Base-by-base conservation (phyloP, 331 rosid species). In the Quercus tomentella region DNA sequence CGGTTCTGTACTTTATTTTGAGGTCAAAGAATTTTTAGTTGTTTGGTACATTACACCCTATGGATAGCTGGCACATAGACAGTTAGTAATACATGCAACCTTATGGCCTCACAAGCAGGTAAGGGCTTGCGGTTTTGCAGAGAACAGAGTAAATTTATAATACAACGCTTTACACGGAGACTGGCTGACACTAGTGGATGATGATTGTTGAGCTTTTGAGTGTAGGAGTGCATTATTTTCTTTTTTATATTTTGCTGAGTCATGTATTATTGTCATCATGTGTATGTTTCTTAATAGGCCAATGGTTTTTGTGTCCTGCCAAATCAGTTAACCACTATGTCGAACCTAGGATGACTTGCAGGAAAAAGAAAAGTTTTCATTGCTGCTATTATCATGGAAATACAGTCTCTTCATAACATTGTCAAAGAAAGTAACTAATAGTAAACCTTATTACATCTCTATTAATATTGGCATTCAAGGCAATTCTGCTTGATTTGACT, bases 391-490 rank as follows among this genome's bases (percentile, higher is more conserved):
- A 65, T 57, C 80, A 56, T 17, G 58, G 63, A 56, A 43, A 55
- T 68, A n/a, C n/a, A 56, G 56, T 75, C 72, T 33, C 31, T 8
- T 75, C 22, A 18, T 54, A 11, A 57, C 30, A 63, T 28, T 14
- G 2, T 63, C 21, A 7, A 35, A 5, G 26, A 62, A 30, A 16
- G 31, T 30, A 15, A 17, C 18, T 54, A 69, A 70, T 33, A 49
- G 31, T 45, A 41, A 76, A 80, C 73, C 63, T 73, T 80, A 80
- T 25, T 49, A 65, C 58, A 45, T 60, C 15, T 26, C 80, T 45
- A 20, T 23, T 63, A 14, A 63, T 20, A 35, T 30, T 3, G 6
- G 43, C 43, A 15, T 63, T 28, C 7, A 15, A 16, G 2, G 70
- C 1, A 63, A 30, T 28, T 26, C n/a, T 4, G 3, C 37, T 65